Base-by-base conservation (phyloP, 768 basidiomycete genomes). In the Lactarius indigo region DNA sequence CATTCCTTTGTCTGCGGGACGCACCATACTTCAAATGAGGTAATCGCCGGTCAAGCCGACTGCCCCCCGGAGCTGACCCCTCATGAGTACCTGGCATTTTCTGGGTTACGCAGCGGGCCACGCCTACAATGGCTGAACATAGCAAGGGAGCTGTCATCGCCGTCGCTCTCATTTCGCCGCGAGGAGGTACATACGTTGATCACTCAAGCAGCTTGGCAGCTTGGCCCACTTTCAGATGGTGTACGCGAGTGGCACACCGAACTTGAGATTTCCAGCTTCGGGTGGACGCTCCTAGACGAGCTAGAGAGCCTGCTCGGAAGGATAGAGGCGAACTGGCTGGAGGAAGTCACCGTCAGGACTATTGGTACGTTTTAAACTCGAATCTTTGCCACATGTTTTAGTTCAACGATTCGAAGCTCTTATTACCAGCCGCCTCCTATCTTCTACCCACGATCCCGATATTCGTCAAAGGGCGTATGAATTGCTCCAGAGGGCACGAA, bases 81-180 rank as follows among this genome's bases (percentile, higher is more conserved):
- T 2, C 81, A 85, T 30, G 83, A 85, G 65, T 80, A 75, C 41
- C 73, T 79, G 18, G 75, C 80, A 0, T 85, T 84, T 57, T 79
- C 78, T n/a, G 73, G 76, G 57, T 64, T 85, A 33, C 81, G 85
- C 10, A 77, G 79, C 47, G 85, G 84, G 0, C 63, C 74, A 0
- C 71, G 64, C 1, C 63, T 85, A 1, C 84, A 85, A 58, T 84
- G 83, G 47, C 47, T 50, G 0, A 50, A 50, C 23, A 50, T 50
- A 23, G 47, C 47, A 15, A 26, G 47, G 23, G 82, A 82, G 64
- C 69, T 85, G 28, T 74, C 76, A 5, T 74, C 75, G 20, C 74
- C 76, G 17, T 68, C 72, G 0, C 65, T 86, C 59, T 77, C 75
- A 18, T 80, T 86, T 62, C 72, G 74, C 26, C 64, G 71, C 13